Base-by-base conservation (phyloP, 306 rosid species). In the Crataegus laevigata region DNA sequence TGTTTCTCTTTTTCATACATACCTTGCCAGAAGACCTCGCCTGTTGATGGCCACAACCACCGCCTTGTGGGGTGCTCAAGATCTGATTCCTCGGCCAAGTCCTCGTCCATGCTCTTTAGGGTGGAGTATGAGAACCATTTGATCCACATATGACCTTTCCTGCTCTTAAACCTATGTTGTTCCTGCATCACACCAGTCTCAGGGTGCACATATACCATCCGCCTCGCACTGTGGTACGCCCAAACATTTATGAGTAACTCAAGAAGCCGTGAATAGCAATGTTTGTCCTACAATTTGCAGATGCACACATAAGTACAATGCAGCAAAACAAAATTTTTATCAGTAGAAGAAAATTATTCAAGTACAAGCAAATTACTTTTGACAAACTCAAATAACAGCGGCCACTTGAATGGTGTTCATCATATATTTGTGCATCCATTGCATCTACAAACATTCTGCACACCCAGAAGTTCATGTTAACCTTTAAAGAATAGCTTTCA, bases 1-100 rank as follows among this genome's bases (percentile, higher is more conserved):
- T n/a, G 85, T 78, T 81, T 83, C 82, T 96, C 99, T 72, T 91
- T 88, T 77, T 96, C 98, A 4, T 73, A 85, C 9, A 90, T 34
- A 19, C 99, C 99, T 45, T 89, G 93, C 99, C 99, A 96, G 65
- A 82, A 86, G n/a, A 96, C 89, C 86, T 96, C 98, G 9, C 99
- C 99, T 0, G 99, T 96, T 21, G 87, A 83, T 34, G 98, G 99
- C 99, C 99, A 96, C 87, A 92, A 61, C 99, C 99, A 92, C 78
- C 85, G 92, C 51, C 82, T 79, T 0, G 24, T 43, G 13, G 84
- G 86, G 76, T 77, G 89, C 73, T 88, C 93, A 0, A 82, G 43
- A 74, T 96, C 98, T 14, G 84, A 79, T 78, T 90, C 88, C 87
- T 92, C 98, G 0, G 98, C 99, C 28, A 90, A 84, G 78, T 96